Evolutionary conservation across 331 rosid genomes (phyloP).

Genomic region (Erythrophleum ivorense): DNA sequence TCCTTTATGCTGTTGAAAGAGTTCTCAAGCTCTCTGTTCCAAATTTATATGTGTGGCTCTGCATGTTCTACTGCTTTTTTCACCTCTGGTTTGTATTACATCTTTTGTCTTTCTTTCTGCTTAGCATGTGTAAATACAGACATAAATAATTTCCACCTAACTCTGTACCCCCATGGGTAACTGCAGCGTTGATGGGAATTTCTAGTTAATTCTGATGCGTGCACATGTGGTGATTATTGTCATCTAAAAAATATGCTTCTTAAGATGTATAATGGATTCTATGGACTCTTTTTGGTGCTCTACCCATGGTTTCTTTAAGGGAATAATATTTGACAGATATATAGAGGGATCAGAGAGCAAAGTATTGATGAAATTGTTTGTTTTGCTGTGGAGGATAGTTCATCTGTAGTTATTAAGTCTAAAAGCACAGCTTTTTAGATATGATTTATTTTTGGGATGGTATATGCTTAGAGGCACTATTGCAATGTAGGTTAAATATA

Average conservation of each 20-base stretch:
- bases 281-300: conserved; percentile 4
- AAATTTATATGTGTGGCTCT: conserved; percentile 95
- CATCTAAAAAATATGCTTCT: conserved; percentile 18
- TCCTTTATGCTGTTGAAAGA: conserved; percentile 88
- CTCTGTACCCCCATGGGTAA: background rate
- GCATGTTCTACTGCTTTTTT: conserved; percentile 98
- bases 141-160: conserved; percentile 25
- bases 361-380: conserved; percentile 7
- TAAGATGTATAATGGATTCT: conserved; percentile 3
- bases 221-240: background rate
- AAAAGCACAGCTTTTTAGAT: conserved; percentile 27
- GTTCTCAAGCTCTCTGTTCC: conserved; percentile 97
- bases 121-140: background rate
- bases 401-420: conserved; percentile 24
- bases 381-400: background rate
- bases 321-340: background rate
- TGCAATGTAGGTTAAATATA: conserved; percentile 84
- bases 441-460: conserved; percentile 30
- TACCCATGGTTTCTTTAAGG: conserved; percentile 6
- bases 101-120: background rate
- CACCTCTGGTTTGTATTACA: conserved; percentile 79
- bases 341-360: background rate
- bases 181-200: conserved; percentile 16
- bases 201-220: conserved; percentile 2
- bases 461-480: conserved; percentile 37